Percentiles rank a stretch among this genome's conserved stretches.
These are phyloP conservation scores for Phoma sp. DNA, from an alignment of 2,329 filamentous ascomycete species.

Conservation along the genomic window DNA sequence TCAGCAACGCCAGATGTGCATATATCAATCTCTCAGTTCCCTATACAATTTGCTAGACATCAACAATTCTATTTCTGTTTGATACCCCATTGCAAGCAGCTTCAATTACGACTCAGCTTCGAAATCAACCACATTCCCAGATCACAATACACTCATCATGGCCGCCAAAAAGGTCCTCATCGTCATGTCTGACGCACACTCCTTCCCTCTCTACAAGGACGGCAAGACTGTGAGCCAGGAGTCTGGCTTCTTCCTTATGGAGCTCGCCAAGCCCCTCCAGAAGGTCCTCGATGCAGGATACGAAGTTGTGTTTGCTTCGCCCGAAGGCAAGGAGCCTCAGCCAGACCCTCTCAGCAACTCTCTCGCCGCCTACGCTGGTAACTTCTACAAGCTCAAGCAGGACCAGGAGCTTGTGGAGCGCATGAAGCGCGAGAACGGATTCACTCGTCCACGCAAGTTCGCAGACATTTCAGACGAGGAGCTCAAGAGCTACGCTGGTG, in stretches of 20 bases:
- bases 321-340: constrained; percentile 50
- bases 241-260: constrained; percentile 43
- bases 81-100: not conserved
- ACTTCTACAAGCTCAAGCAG: constrained; percentile 52
- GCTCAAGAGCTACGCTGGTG: constrained; percentile 47
- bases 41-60: not conserved
- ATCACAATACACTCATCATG: constrained; percentile 12
- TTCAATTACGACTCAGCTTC: not conserved
- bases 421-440: constrained; percentile 55
- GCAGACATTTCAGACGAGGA: constrained; percentile 50
- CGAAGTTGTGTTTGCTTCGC: constrained; percentile 55
- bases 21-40: not conserved
- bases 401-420: constrained; percentile 51
- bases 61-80: not conserved
- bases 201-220: constrained; percentile 41
- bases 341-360: constrained; percentile 53
- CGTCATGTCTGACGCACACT: constrained; percentile 52
- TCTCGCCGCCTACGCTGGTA: constrained; percentile 53
- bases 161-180: constrained; percentile 53
- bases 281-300: constrained; percentile 42
- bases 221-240: constrained; percentile 34
- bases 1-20: not conserved
- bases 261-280: constrained; percentile 40
- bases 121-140: not conserved
- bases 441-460: constrained; percentile 48